Base-by-base conservation (phyloP, 495 filamentous ascomycete species). In the Aspergillus carlsbadensis region DNA sequence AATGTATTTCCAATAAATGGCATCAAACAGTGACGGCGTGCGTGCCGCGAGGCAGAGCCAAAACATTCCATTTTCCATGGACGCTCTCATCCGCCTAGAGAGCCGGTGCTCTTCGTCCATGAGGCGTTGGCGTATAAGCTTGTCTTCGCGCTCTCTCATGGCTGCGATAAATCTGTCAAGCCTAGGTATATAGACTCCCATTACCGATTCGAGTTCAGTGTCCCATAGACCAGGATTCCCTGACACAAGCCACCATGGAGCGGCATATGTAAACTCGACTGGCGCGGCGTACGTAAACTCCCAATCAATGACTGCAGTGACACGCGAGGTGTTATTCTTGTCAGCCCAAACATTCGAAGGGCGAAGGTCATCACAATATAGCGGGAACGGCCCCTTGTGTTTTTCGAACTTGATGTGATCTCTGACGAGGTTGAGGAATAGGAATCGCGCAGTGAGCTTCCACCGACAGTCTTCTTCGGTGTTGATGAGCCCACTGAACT, bases 191-290 rank as follows among this genome's bases (percentile, higher is more conserved):
- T 36, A 71, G 11, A 60, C 58, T 18, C 7, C 7, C 22, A 64
- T 20, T 35, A 64, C 67, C 18, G 51, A 31, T 17, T 65, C 51
- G 14, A 76, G 60, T 29, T 69, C 70, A 24, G 29, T 17, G n/a
- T 54, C 43, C 73, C 71, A 78, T 10, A 53, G 55, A 20, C 77
- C 75, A 0, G 72, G 70, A 14, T 22, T 17, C 11, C 70, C 54
- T 3, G 78, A 50, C 7, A 78, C 64, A 13, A 77, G 67, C 74
- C 76, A 79, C 74, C 72, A 76, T 3, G 73, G 70, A 17, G 71
- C 67, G 48, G 69, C 67, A 34, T 66, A 61, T 22, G 60, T 56
- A 57, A 79, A 77, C 48, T 76, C 65, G 14, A 65, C 58, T 13
- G 70, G 74, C n/a, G 64, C 73, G 18, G 60, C 65, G 47, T 77